phyloP scores from a whole-genome alignment of 768 basidiomycete species.

The Leccinum boreale region DNA sequence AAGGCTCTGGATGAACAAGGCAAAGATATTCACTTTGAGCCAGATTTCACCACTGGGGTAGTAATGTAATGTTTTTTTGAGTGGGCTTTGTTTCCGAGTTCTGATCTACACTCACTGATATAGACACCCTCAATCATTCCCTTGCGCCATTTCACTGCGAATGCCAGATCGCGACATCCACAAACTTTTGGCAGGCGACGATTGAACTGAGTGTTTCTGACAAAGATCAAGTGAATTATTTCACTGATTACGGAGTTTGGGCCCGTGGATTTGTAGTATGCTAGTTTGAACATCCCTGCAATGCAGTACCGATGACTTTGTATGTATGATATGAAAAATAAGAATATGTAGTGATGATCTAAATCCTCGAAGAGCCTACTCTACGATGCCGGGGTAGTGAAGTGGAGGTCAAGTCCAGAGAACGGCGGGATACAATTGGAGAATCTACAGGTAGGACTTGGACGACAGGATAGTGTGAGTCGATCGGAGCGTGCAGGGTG shows the following conservation, averaged over 20 bases:
- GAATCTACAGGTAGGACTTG: conserved; percentile 1
- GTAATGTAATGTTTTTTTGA: conserved; percentile 3
- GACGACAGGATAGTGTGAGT: conserved; percentile 1
- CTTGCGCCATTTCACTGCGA: conserved; percentile 11
- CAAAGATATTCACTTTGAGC: conserved; percentile 19
- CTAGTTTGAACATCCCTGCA: background rate
- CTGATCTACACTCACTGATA: background rate
- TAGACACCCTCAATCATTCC: conserved; percentile 12
- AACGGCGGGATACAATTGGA: conserved; percentile 1
- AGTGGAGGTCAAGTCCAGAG: conserved; percentile 7
- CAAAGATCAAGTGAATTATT: background rate
- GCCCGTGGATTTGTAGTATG: background rate
- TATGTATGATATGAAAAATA: background rate
- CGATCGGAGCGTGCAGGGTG: background rate
- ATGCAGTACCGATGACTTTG: no score
- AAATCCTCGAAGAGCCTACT: conserved; percentile 20
- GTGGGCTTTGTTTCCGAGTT: background rate
- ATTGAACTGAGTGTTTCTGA: background rate
- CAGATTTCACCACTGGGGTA: conserved; percentile 14
- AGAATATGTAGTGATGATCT: background rate
- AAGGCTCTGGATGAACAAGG: conserved; percentile 25
- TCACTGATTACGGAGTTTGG: background rate
- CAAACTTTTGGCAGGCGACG: background rate
- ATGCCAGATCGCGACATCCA: background rate
- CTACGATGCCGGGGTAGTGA: conserved; percentile 14